These are phyloP conservation scores for Tuber aestivum DNA, from an alignment of 495 filamentous ascomycete genomes.

Conservation along the genomic window DNA sequence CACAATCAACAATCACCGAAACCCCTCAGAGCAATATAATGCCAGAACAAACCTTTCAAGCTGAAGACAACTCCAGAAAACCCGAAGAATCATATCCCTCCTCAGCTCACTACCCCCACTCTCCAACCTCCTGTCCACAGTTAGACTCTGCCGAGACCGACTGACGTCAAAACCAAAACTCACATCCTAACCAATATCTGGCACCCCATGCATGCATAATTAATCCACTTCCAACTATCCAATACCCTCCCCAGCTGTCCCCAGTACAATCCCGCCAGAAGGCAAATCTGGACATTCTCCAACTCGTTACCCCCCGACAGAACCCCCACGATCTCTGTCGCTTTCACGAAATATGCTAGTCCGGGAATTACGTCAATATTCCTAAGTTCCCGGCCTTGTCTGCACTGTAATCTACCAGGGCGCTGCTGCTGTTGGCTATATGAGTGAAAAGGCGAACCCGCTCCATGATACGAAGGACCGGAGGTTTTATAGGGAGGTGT, in stretches of 20 bases:
- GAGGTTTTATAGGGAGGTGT: constrained; percentile 36
- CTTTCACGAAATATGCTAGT: constrained; percentile 78
- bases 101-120: constrained; percentile 31
- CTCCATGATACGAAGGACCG: constrained; percentile 30
- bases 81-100: constrained; percentile 60
- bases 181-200: constrained; percentile 74
- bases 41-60: constrained; percentile 69
- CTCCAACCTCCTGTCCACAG: constrained; percentile 31
- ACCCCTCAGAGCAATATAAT: background rate
- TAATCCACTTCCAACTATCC: constrained; percentile 86
- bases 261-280: constrained; percentile 82
- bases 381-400: constrained; percentile 41
- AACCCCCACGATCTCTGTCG: constrained; percentile 77
- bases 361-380: constrained; percentile 90
- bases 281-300: constrained; percentile 72
- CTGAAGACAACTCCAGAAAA: constrained; percentile 91
- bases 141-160: background rate
- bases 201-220: constrained; percentile 66
- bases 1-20: constrained; percentile 6
- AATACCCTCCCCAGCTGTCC: constrained; percentile 81
- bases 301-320: constrained; percentile 71
- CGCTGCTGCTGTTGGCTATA: constrained; percentile 22
- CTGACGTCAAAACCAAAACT: constrained; percentile 38
- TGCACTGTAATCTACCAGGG: constrained; percentile 9
- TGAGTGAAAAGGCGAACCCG: constrained; percentile 31